A percentile compares a stretch with the other conserved stretches of the same genome.
Conservation (phyloP, 768 basidiomycete species). For the Lanmaoa pseudosensibilis region DNA sequence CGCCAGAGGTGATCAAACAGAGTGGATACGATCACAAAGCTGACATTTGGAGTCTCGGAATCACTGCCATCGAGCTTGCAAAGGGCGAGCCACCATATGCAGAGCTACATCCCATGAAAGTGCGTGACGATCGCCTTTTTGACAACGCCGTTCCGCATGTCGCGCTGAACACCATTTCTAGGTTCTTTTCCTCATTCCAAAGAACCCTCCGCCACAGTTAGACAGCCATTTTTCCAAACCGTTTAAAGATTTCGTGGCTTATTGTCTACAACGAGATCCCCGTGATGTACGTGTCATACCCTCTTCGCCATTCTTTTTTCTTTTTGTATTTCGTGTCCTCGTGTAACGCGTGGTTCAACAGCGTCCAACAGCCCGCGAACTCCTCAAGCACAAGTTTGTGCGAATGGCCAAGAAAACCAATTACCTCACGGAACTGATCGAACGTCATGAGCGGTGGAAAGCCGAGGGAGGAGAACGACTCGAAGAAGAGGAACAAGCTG, state of each 20-base stretch:
- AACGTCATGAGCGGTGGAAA: slow-evolving; percentile 91
- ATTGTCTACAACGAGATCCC: slow-evolving; percentile 93
- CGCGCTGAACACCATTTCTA: slow-evolving; percentile 28
- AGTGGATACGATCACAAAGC: slow-evolving; percentile 99
- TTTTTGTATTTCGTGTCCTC: slow-evolving; percentile 1
- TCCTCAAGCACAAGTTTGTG: slow-evolving; percentile 95
- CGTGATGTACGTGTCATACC: slow-evolving; percentile 60
- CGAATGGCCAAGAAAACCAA: slow-evolving; percentile 92
- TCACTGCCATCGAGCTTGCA: slow-evolving; percentile 96
- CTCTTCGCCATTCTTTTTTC: background rate
- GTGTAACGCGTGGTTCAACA: slow-evolving; percentile 35
- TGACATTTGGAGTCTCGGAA: slow-evolving; percentile 98
- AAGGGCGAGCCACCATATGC: slow-evolving; percentile 98
- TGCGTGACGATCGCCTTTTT: slow-evolving; percentile 31
- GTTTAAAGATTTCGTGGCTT: slow-evolving; percentile 92
- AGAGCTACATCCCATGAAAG: slow-evolving; percentile 99
- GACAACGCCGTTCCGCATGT: background rate
- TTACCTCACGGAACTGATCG: slow-evolving; percentile 94
- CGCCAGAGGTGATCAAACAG: slow-evolving; percentile 99
- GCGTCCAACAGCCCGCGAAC: slow-evolving; percentile 93
- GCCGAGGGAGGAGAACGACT: slow-evolving; percentile 79
- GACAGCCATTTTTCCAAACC: slow-evolving; percentile 90
- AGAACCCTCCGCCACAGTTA: slow-evolving; percentile 90
- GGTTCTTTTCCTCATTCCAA: slow-evolving; percentile 98
- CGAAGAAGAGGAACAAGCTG: slow-evolving; percentile 69